Conservation (phyloP, 2,329 filamentous ascomycete species). For the Stagonosporopsis tanaceti region DNA sequence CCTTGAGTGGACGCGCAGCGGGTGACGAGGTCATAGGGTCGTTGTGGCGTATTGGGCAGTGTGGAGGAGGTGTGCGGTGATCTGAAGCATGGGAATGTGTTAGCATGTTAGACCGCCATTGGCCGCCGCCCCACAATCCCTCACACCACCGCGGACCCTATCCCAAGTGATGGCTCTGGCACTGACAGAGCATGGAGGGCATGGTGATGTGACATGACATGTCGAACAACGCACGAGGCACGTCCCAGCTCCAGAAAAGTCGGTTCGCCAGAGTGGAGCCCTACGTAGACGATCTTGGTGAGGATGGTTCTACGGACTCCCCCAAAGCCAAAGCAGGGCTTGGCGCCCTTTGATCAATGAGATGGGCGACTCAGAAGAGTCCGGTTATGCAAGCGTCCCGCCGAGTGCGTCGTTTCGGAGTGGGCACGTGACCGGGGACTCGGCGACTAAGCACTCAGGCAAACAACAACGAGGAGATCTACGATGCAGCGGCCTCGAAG, state of each 20-base stretch:
- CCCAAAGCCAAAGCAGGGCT: background rate
- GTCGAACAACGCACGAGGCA: conserved; percentile 1
- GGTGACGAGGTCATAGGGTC: conserved; percentile 32
- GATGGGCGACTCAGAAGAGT: background rate
- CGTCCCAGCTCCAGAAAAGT: background rate
- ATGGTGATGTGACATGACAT: conserved; percentile 5
- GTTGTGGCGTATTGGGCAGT: conserved; percentile 15
- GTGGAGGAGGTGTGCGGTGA: conserved; percentile 12
- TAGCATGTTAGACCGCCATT: conserved; percentile 28
- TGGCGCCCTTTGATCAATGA: background rate
- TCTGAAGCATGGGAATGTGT: conserved; percentile 21
- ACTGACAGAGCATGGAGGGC: background rate
- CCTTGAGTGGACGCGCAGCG: conserved; percentile 46
- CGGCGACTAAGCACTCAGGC: too few relatives aligned
- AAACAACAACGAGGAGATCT: background rate
- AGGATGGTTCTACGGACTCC: background rate
- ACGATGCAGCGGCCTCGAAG: background rate
- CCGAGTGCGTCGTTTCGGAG: background rate
- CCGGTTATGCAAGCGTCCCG: background rate
- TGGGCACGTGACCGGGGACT: background rate
- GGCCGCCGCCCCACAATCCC: conserved; percentile 28
- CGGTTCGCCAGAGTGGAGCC: conserved; percentile 5
- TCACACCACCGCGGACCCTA: conserved; percentile 9
- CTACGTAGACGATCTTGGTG: background rate
- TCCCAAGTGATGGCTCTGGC: conserved; percentile 2